Conservation (phyloP, 306 rosid species). For the Cucumis cinereus region DNA sequence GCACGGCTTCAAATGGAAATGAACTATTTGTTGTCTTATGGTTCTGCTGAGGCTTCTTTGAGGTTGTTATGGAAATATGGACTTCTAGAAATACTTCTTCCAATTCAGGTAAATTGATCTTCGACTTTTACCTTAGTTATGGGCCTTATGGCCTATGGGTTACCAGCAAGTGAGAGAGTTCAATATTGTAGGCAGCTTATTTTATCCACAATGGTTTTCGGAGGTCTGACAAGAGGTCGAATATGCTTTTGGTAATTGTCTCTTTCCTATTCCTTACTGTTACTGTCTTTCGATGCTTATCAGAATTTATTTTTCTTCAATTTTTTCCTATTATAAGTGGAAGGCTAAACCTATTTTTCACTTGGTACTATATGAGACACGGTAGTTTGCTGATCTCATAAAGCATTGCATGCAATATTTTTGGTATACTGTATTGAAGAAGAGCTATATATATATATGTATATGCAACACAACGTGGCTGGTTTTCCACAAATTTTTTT, state of each 20-base stretch:
- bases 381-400: background rate
- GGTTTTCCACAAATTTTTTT: background rate
- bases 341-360: background rate
- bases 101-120: constrained; percentile 41
- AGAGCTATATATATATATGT: background rate
- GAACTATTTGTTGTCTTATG: constrained; percentile 83
- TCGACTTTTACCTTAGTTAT: background rate
- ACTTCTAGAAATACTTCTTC: constrained; percentile 70
- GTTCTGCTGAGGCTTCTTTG: constrained; percentile 80
- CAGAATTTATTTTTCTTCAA: background rate
- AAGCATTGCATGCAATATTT: background rate
- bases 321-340: background rate
- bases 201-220: constrained; percentile 53
- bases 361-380: background rate
- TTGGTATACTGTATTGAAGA: background rate
- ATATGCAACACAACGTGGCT: background rate
- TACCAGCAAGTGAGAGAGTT: background rate
- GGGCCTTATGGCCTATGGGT: background rate
- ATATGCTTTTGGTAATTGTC: constrained; percentile 77
- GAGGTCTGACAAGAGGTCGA: constrained; percentile 68
- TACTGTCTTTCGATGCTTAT: background rate
- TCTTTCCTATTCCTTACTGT: background rate
- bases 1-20: constrained; percentile 77
- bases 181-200: constrained; percentile 66
- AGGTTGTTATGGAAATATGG: constrained; percentile 77